Base-by-base conservation (phyloP, 106 monocot species). In the Agapanthus africanus region DNA sequence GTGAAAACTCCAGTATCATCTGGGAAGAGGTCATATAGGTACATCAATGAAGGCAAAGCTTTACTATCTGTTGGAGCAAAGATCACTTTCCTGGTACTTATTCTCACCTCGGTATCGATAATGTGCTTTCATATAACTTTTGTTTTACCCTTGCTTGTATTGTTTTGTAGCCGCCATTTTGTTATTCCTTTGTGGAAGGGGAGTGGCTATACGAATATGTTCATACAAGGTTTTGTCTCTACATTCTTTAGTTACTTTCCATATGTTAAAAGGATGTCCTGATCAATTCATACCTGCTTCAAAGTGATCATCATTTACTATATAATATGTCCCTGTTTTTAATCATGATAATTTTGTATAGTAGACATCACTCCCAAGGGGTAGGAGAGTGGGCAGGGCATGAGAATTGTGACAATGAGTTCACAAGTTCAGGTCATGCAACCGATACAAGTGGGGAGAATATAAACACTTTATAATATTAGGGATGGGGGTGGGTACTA, bases 1-100 rank as follows among this genome's bases (percentile, higher is more conserved):
- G 36, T 66, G 42, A 36, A 67, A 52, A 71, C 13, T 61, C n/a
- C 69, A 97, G 95, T 97, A 80, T 84, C 91, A 97, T 78, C 66
- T 91, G 78, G 91, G 91, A 79, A 89, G 95, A 80, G 91, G 95
- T 71, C 95, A 97, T 72, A 83, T 91, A 25, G 91, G 91, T 37
- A 62, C 84, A 66, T 89, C 91, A 65, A 92, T 97, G 88, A 88
- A 84, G 75, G 75, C 86, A 40, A 88, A 86, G 63, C 36, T 88
- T 31, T 92, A 82, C 40, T 73, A 77, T 82, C 78, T 91, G 51
- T 37, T 97, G 65, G 88, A 84, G 56, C 86, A 97, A 73, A 82
- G 91, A 89, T 80, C 91, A 44, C 28, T 70, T 72, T 52, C 79
- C 10, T 97, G 95, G 95, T 97, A 83, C 46, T 67, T 59, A 42